These are phyloP conservation scores for Starmerella tilneyi DNA, from an alignment of 805 yeast genomes.

Conservation along the genomic window DNA sequence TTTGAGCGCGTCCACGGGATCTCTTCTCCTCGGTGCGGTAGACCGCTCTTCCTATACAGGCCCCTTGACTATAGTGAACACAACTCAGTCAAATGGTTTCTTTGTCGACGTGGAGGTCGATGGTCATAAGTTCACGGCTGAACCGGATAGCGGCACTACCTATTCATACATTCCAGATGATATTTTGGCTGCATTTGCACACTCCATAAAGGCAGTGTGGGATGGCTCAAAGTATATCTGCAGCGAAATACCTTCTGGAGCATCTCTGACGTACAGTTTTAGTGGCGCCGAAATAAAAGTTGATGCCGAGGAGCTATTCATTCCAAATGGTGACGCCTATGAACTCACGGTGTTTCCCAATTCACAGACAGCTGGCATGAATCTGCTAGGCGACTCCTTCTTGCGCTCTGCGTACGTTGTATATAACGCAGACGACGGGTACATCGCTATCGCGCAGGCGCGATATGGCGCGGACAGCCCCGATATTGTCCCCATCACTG, in stretches of 20 bases:
- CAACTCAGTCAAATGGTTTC: slow-evolving; percentile 1
- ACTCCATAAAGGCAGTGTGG: slow-evolving; percentile 9
- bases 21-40: slow-evolving; percentile 49
- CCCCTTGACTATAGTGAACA: slow-evolving; percentile 23
- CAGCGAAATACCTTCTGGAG: neutral
- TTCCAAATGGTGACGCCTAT: slow-evolving; percentile 9
- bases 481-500: neutral
- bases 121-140: slow-evolving; percentile 10
- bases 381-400: slow-evolving; percentile 54
- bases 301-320: slow-evolving; percentile 24
- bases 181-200: slow-evolving; percentile 10
- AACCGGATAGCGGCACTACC: slow-evolving; percentile 45
- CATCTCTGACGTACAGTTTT: slow-evolving; percentile 18
- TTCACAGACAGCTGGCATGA: slow-evolving; percentile 21
- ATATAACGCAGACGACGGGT: slow-evolving; percentile 48
- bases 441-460: slow-evolving; percentile 49
- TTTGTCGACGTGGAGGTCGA: slow-evolving; percentile 15
- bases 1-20: slow-evolving; percentile 23
- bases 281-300: slow-evolving; percentile 22
- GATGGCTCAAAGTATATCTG: slow-evolving; percentile 8
- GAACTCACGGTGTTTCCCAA: slow-evolving; percentile 15
- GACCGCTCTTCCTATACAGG: slow-evolving; percentile 55
- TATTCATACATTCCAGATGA: slow-evolving; percentile 36
- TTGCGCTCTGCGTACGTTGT: slow-evolving; percentile 56
- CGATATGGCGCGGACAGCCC: slow-evolving; percentile 20